phyloP scores from a whole-genome alignment of 176 grass and related monocot species.

The Hordeum marinum region DNA sequence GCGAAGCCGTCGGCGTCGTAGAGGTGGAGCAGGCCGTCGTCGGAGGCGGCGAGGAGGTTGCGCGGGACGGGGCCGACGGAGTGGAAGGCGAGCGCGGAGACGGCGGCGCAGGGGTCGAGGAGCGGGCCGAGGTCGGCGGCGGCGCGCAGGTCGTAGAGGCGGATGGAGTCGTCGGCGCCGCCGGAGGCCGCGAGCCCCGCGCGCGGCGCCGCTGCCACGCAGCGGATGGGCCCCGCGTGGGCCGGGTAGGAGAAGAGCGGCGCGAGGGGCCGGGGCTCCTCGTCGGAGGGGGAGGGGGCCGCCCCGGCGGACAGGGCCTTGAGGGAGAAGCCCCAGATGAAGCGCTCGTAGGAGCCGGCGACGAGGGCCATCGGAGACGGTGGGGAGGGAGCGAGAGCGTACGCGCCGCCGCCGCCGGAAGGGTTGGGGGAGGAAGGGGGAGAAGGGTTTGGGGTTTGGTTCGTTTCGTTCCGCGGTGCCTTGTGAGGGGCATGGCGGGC shows the following conservation, averaged over 20 bases:
- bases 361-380: conserved; percentile 54
- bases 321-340: conserved; percentile 95
- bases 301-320: conserved; percentile 25
- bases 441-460: background rate
- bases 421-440: background rate
- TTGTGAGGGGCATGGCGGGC: background rate
- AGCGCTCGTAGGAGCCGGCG: conserved; percentile 93
- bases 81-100: conserved; percentile 85
- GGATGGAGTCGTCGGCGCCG: conserved; percentile 65
- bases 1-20: conserved; percentile 81
- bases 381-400: background rate
- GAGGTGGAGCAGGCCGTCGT: conserved; percentile 72
- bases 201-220: conserved; percentile 42
- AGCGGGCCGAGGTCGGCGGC: conserved; percentile 68
- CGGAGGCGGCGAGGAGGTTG: conserved; percentile 83
- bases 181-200: conserved; percentile 50
- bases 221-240: conserved; percentile 75
- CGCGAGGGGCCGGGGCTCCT: conserved; percentile 25
- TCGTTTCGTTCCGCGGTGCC: background rate
- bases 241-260: conserved; percentile 81
- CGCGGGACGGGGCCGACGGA: conserved; percentile 56
- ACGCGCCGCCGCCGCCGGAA: background rate
- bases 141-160: conserved; percentile 74
- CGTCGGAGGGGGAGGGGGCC: background rate
- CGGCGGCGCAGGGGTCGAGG: conserved; percentile 61